Evolutionary conservation across 2,329 filamentous ascomycete species (phyloP).

Genomic region (Ophiostoma ulmi): DNA sequence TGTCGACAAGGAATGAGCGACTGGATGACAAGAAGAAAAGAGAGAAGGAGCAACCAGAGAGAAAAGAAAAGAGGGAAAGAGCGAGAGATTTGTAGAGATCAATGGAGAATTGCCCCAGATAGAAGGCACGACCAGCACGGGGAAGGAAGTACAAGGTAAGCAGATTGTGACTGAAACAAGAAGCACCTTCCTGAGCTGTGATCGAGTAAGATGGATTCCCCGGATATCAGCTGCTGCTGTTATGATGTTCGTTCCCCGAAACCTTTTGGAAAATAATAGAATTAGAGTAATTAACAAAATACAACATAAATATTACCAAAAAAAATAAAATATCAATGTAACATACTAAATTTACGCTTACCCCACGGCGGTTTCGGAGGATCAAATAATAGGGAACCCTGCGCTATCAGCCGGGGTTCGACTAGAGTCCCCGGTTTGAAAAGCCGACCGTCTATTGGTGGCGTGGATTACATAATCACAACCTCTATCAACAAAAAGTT

Average conservation of each 20-base stretch:
- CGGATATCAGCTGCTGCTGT: conserved; percentile 4
- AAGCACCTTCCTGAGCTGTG: not conserved
- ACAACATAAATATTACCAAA: not conserved
- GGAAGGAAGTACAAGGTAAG: not conserved
- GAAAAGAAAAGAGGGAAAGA: not conserved
- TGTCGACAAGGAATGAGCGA: not conserved
- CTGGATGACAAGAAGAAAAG: not conserved
- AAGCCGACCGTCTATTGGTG: not conserved
- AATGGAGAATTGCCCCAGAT: conserved; percentile 14
- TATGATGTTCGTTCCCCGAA: not conserved
- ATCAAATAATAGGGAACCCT: not conserved
- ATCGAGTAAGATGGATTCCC: conserved; percentile 1
- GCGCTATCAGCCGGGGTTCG: conserved; percentile 22
- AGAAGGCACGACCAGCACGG: conserved; percentile 13
- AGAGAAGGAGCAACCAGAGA: not conserved
- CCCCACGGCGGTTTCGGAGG: conserved; percentile 24
- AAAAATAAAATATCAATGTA: not conserved
- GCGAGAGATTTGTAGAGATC: not conserved
- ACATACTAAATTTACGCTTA: conserved; percentile 6
- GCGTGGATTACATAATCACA: not conserved
- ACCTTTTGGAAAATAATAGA: not conserved
- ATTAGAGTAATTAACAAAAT: not conserved
- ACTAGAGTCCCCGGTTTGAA: conserved; percentile 25
- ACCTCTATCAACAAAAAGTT: not conserved
- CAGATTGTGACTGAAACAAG: too few species aligned